Base-by-base conservation (phyloP, 176 grass and related monocot genomes). In the Triticum dicoccoides region DNA sequence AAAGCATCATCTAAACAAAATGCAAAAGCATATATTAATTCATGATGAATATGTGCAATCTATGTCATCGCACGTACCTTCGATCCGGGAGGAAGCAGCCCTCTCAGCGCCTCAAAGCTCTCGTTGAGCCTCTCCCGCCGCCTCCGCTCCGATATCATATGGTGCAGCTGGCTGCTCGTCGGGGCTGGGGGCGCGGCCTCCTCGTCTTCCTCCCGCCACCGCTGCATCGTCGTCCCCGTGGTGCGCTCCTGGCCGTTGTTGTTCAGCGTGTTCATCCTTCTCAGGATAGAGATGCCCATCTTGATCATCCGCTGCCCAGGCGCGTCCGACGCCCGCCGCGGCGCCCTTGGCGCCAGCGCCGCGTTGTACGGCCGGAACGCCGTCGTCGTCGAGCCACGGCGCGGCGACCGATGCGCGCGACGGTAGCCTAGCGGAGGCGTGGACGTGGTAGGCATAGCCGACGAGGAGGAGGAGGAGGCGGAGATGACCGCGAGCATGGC, bases 61-160 rank as follows among this genome's bases (percentile, higher is more conserved):
- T 39, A 49, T 25, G 61, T 11, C 41, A 44, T 44, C 29, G 2
- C 41, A 44, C 41, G 41, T 87, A 96, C 95, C 95, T 92, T 94
- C 25, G 90, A 85, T 74, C 88, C 86, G 0, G 80, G 90, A 21
- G 95, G 95, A 61, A 97, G 86, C 77, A 97, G 66, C 9, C 65
- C 44, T 9, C 92, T 85, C 11, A 97, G 90, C 10, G 51, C 32
- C 47, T 94, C 80, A 52, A 97, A 97, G 84, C 86, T 87, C 77
- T 97, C 95, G 66, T 94, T 97, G 23, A 97, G 86, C 90, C 87
- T 89, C 88, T 94, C 88, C 69, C 95, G 80, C 24, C 95, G 71
- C 61, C 78, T 44, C 52, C 95, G 86, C 77, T 97, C 95, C 23
- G 95, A 92, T 85, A 97, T 85, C 88, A 91, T 90, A 83, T 97